These are phyloP conservation scores for Candida germanica DNA, from an alignment of 805 yeast genomes.

Conservation along the genomic window DNA sequence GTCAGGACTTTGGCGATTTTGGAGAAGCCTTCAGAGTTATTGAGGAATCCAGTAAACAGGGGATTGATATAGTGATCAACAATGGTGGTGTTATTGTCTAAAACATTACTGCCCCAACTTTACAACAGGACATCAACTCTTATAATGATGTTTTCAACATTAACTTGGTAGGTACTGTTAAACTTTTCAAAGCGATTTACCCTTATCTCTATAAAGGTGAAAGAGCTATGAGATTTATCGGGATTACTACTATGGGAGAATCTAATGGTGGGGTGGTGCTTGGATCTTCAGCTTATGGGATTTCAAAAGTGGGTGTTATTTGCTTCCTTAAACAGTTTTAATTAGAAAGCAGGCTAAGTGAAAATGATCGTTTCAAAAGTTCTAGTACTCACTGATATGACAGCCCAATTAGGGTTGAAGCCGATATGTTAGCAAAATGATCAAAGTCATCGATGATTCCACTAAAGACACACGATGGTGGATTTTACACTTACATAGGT, in stretches of 20 bases:
- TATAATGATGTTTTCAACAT: slow-evolving; percentile 6
- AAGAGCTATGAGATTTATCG: slow-evolving; percentile 19
- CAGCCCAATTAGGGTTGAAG: slow-evolving; percentile 10
- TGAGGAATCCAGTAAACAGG: slow-evolving; percentile 18
- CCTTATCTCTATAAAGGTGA: slow-evolving; percentile 21
- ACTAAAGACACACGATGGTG: slow-evolving; percentile 21
- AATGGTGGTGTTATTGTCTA: slow-evolving; percentile 8
- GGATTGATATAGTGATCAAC: slow-evolving; percentile 19
- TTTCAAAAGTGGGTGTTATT: slow-evolving; percentile 45
- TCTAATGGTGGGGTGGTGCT: slow-evolving; percentile 18
- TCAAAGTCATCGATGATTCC: slow-evolving; percentile 17
- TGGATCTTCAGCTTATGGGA: slow-evolving; percentile 26
- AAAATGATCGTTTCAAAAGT: slow-evolving; percentile 17
- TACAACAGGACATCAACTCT: slow-evolving; percentile 2
- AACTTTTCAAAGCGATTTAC: slow-evolving; percentile 22
- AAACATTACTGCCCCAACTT: neutral
- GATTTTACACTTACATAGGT: slow-evolving; percentile 23
- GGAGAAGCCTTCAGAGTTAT: slow-evolving; percentile 8
- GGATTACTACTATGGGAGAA: slow-evolving; percentile 20
- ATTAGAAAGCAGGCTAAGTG: slow-evolving; percentile 48
- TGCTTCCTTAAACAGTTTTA: slow-evolving; percentile 77
- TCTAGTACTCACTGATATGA: slow-evolving; percentile 33
- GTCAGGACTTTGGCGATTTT: slow-evolving; percentile 2
- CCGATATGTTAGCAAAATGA: slow-evolving; percentile 13
- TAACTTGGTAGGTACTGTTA: slow-evolving; percentile 10